phyloP scores from a whole-genome alignment of 1,284 basidiomycete genomes.

The Chalciporus sp. region DNA sequence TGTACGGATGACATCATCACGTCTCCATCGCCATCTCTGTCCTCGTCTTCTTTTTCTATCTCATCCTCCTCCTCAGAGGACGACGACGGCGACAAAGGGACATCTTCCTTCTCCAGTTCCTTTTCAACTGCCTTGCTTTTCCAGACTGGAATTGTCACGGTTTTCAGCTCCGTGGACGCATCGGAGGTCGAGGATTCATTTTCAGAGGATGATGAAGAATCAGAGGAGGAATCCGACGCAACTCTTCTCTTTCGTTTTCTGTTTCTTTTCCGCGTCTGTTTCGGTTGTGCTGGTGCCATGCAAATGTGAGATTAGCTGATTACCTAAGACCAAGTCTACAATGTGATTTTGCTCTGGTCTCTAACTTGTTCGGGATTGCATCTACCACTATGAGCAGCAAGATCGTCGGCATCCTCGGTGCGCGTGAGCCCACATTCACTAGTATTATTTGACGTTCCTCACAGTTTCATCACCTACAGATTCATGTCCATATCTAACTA shows the following conservation, averaged over 20 bases:
- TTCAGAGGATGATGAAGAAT: constrained; percentile 31
- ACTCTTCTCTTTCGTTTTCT: constrained; percentile 58
- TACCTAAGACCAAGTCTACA: background rate
- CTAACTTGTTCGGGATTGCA: background rate
- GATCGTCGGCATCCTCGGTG: constrained; percentile 30
- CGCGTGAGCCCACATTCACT: constrained; percentile 22
- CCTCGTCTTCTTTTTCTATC: constrained; percentile 11
- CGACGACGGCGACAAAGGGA: constrained; percentile 34
- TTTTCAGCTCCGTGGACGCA: constrained; percentile 9
- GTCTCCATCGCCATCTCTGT: constrained; percentile 22
- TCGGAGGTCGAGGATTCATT: constrained; percentile 33
- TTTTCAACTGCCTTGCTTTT: background rate
- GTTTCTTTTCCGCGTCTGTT: constrained; percentile 45
- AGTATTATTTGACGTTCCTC: background rate
- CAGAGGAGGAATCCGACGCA: constrained; percentile 45
- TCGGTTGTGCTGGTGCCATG: constrained; percentile 33
- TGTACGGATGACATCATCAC: background rate
- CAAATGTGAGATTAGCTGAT: background rate
- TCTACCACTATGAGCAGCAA: constrained; percentile 26
- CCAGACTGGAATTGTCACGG: constrained; percentile 8
- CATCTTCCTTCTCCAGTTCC: constrained; percentile 3
- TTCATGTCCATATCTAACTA: background rate
- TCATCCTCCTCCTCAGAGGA: constrained; percentile 7
- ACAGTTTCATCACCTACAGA: constrained; percentile 4
- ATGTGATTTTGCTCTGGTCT: background rate